These are phyloP conservation scores for Boletus rubroflammeus DNA, from an alignment of 768 basidiomycete genomes.

Conservation along the genomic window DNA sequence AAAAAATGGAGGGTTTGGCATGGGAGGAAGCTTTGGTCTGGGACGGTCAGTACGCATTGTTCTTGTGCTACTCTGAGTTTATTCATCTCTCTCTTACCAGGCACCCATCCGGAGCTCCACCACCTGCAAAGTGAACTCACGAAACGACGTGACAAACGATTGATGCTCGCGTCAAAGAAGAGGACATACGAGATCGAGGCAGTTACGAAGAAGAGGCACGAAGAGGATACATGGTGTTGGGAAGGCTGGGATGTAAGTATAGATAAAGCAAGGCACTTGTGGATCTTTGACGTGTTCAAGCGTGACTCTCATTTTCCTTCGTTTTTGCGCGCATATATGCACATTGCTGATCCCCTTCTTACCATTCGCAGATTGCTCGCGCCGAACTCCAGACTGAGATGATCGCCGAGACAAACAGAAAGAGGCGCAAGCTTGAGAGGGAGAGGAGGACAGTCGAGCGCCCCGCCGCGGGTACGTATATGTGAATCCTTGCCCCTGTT, in stretches of 20 bases:
- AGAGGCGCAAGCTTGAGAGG: conserved; percentile 78
- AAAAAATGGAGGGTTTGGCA: conserved; percentile 88
- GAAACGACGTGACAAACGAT: conserved; percentile 73
- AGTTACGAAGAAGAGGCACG: conserved; percentile 55
- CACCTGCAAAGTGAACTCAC: conserved; percentile 78
- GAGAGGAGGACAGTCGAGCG: conserved; percentile 77
- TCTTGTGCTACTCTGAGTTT: background rate
- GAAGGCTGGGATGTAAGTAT: conserved; percentile 81
- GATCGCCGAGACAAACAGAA: conserved; percentile 86
- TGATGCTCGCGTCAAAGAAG: conserved; percentile 76
- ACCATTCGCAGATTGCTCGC: conserved; percentile 52
- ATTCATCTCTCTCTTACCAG: conserved; percentile 36
- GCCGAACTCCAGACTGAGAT: conserved; percentile 82
- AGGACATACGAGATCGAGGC: conserved; percentile 65
- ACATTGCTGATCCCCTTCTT: conserved; percentile 4
- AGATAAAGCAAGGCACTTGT: conserved; percentile 1
- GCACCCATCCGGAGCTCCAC: conserved; percentile 80
- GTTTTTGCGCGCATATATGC: background rate
- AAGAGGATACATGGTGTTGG: conserved; percentile 80
- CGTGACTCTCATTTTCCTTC: conserved; percentile 2
- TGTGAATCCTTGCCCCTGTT: background rate
- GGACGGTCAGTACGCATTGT: conserved; percentile 51
- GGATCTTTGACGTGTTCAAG: background rate
- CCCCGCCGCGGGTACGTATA: conserved; percentile 63
- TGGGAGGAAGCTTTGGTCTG: conserved; percentile 83